Evolutionary conservation across 2,329 filamentous ascomycete species (phyloP).

Genomic region (Neofusicoccum cordaticola): DNA sequence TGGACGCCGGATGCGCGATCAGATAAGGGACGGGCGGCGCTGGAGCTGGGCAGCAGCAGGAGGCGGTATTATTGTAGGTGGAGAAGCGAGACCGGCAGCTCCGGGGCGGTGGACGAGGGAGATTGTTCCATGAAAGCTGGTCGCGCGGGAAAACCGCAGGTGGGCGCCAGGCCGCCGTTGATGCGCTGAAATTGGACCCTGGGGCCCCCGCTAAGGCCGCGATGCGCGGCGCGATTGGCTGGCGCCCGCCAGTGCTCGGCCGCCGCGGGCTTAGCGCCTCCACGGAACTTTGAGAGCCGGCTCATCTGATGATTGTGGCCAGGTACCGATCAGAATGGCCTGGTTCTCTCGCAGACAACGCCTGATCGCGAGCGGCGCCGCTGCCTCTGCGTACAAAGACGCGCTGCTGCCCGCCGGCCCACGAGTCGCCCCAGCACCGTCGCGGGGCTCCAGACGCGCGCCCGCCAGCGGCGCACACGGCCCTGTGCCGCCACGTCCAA

Average conservation of each 20-base stretch:
- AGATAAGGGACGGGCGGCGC: neutral
- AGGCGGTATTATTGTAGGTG: slow-evolving; percentile 7
- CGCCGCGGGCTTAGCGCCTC: neutral
- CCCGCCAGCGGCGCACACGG: too few relatives aligned
- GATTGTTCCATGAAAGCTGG: neutral
- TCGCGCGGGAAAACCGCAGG: neutral
- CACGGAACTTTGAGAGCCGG: neutral
- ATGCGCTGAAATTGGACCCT: neutral
- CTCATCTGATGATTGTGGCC: neutral
- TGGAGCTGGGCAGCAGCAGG: neutral
- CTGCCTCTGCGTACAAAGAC: neutral
- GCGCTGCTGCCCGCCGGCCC: neutral
- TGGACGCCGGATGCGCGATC: neutral
- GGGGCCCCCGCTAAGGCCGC: neutral
- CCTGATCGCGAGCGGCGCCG: neutral
- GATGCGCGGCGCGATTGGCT: neutral
- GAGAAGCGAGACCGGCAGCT: slow-evolving; percentile 4
- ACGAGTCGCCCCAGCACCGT: neutral
- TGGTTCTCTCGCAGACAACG: neutral
- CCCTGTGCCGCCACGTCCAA: neutral
- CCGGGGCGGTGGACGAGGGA: neutral
- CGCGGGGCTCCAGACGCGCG: neutral
- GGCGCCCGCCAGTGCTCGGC: neutral
- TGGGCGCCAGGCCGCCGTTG: neutral
- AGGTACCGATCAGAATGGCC: neutral